Conservation (phyloP, 164 flowering plant species). For the Vitis amurensis region DNA sequence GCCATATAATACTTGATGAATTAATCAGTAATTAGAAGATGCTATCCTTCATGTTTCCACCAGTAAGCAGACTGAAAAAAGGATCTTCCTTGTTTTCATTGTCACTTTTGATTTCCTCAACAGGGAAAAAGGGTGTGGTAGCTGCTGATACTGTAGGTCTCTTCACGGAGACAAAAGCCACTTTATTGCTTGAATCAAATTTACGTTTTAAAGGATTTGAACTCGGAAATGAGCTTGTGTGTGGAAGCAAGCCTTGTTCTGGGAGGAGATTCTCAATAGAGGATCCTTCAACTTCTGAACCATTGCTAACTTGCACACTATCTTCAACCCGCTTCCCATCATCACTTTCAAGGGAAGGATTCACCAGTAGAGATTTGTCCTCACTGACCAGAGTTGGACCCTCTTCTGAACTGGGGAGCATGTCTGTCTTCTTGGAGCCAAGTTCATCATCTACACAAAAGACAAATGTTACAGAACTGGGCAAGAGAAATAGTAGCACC, state of each 20-base stretch:
- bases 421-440: slow-evolving; percentile 11
- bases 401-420: slow-evolving; percentile 4
- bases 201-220: slow-evolving; percentile 17
- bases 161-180: slow-evolving; percentile 55
- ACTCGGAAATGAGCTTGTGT: slow-evolving; percentile 11
- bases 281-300: background rate
- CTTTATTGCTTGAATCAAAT: slow-evolving; percentile 27
- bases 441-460: slow-evolving; percentile 21
- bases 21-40: slow-evolving; percentile 26
- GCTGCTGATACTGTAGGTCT: slow-evolving; percentile 24
- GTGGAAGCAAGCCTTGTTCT: slow-evolving; percentile 10
- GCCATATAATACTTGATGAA: too few relatives aligned
- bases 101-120: slow-evolving; percentile 5
- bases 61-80: slow-evolving; percentile 49
- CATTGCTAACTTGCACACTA: background rate
- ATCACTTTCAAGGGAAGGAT: slow-evolving; percentile 7
- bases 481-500: background rate
- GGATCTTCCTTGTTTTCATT: slow-evolving; percentile 32
- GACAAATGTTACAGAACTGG: background rate
- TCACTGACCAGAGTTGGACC: slow-evolving; percentile 1
- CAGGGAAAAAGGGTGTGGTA: background rate
- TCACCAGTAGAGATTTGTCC: slow-evolving; percentile 1
- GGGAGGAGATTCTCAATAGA: slow-evolving; percentile 2
- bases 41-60: slow-evolving; percentile 39
- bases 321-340: slow-evolving; percentile 12